These are phyloP conservation scores for Talaromyces sp. DNA, from an alignment of 2,329 filamentous ascomycete species.

Conservation along the genomic window DNA sequence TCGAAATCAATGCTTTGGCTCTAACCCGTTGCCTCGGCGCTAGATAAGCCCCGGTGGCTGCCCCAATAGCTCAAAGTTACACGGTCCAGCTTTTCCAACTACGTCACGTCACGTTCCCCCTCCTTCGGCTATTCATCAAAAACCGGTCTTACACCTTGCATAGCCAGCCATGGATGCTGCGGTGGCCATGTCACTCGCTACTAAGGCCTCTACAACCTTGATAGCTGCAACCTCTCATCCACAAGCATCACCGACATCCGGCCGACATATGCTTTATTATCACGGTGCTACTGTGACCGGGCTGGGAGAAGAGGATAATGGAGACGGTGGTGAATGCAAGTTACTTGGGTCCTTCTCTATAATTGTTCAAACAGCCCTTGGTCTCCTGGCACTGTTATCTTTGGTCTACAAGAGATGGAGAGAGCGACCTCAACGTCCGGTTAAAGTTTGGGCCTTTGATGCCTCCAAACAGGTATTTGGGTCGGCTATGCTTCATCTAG, in stretches of 20 bases:
- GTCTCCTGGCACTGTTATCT: conserved; percentile 77
- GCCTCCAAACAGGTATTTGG: conserved; percentile 97
- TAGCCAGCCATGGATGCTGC: conserved; percentile 10
- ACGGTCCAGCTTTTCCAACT: conserved; percentile 8
- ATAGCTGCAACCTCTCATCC: conserved; percentile 5
- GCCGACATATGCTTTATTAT: conserved; percentile 22
- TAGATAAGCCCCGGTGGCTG: conserved; percentile 10
- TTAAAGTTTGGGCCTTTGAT: conserved; percentile 98
- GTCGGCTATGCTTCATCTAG: conserved; percentile 84
- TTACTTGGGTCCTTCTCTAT: conserved; percentile 90
- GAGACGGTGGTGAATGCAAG: conserved; percentile 74
- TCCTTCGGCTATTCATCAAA: conserved; percentile 12
- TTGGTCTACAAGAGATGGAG: conserved; percentile 93
- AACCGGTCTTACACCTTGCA: neutral
- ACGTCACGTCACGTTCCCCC: conserved; percentile 14
- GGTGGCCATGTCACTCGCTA: conserved; percentile 15
- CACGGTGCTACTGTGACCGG: conserved; percentile 17
- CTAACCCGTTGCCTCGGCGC: conserved; percentile 3
- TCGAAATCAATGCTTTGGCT: neutral
- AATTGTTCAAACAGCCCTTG: conserved; percentile 84
- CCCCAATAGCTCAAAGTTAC: conserved; percentile 1
- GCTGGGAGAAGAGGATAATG: conserved; percentile 37
- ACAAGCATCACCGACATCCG: conserved; percentile 23
- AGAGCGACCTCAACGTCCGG: conserved; percentile 84
- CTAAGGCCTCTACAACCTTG: conserved; percentile 9